phyloP scores from a whole-genome alignment of 345 rosid genomes.

The Citrus maxima region DNA sequence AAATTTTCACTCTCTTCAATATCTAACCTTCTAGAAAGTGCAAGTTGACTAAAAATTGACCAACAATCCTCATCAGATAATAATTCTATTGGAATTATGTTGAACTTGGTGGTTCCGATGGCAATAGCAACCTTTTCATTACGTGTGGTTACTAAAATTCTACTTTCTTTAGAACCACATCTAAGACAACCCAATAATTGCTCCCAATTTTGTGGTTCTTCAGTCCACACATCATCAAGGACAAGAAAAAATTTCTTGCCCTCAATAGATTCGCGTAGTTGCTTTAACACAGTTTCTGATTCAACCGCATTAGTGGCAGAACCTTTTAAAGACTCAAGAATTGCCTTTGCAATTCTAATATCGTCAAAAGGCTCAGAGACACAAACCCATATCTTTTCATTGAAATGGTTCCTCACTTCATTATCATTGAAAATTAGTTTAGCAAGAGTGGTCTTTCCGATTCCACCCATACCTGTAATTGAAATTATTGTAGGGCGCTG shows the following conservation, averaged over 20 bases:
- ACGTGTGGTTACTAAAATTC: no score
- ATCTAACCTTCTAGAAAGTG: background rate
- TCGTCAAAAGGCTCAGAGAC: background rate
- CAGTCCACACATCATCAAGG: background rate
- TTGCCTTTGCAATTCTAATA: background rate
- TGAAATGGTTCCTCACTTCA: background rate
- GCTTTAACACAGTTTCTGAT: background rate
- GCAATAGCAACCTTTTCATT: background rate
- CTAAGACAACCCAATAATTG: background rate
- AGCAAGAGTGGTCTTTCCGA: no score
- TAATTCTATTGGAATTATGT: background rate
- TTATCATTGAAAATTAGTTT: no score
- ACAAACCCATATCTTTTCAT: background rate
- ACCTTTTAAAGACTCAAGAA: background rate
- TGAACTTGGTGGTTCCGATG: background rate
- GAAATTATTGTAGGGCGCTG: no score
- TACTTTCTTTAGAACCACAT: no score
- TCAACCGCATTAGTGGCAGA: background rate
- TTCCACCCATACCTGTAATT: no score
- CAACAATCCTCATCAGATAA: background rate
- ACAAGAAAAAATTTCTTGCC: background rate
- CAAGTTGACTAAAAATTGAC: background rate
- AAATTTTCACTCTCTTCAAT: background rate
- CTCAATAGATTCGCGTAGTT: background rate
- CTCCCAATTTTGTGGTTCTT: background rate